Evolutionary conservation across 208 protist genomes (phyloP).

Genomic region (Trypanosoma boissoni): DNA sequence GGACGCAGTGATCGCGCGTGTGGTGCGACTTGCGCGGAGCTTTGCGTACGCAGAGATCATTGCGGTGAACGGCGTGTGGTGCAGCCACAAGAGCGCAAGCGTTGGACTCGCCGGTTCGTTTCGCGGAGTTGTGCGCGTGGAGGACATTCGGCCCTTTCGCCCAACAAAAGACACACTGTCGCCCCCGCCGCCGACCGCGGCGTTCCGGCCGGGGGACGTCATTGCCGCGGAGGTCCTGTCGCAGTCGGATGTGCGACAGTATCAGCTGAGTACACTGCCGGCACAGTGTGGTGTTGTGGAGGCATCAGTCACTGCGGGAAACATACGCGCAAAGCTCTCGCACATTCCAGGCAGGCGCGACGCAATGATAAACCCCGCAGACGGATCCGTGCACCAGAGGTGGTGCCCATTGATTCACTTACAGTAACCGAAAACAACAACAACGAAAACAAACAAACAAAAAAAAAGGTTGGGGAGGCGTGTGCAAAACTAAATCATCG

Average conservation of each 20-base stretch:
- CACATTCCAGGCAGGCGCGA: conserved; percentile 56
- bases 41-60: conserved; percentile 74
- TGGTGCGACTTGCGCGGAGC: conserved; percentile 46
- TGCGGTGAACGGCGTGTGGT: conserved; percentile 64
- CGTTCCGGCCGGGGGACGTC: conserved; percentile 63
- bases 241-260: conserved; percentile 77
- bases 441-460: neutral
- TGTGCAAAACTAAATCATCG: too few relatives aligned
- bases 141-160: conserved; percentile 73
- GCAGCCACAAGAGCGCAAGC: conserved; percentile 30
- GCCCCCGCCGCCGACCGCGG: conserved; percentile 44
- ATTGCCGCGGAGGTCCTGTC: conserved; percentile 71
- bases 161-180: conserved; percentile 50
- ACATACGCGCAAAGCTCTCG: conserved; percentile 29
- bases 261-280: conserved; percentile 61
- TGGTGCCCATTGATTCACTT: conserved; percentile 60
- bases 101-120: conserved; percentile 25
- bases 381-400: conserved; percentile 36
- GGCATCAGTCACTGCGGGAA: conserved; percentile 14
- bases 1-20: conserved; percentile 58
- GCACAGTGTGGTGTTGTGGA: conserved; percentile 65
- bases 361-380: conserved; percentile 42
- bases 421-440: neutral
- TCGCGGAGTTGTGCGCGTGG: conserved; percentile 59
- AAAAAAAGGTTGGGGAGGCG: too few relatives aligned